Evolutionary conservation across 1,284 basidiomycete genomes (phyloP).

Genomic region (Ceratobasidium sp.): DNA sequence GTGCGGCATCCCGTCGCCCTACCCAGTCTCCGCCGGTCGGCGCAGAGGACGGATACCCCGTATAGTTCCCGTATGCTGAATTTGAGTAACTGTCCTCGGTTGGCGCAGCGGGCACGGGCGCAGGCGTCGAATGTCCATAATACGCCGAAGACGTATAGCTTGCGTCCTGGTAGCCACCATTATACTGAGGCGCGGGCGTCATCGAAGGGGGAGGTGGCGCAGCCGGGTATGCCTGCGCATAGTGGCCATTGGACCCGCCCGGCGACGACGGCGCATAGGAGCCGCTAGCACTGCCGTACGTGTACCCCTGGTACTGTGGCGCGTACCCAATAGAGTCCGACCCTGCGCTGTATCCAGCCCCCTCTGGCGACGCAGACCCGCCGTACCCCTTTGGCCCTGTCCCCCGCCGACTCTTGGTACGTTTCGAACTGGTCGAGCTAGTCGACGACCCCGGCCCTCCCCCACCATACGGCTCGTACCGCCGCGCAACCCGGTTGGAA

Average conservation of each 20-base stretch:
- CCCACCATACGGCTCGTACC: conserved; percentile 35
- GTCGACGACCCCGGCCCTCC: conserved; percentile 5
- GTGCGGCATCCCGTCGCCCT: not conserved
- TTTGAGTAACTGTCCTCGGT: conserved; percentile 8
- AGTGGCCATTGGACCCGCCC: not conserved
- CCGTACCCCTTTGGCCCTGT: conserved; percentile 14
- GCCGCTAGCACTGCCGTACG: not conserved
- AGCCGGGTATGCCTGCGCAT: not conserved
- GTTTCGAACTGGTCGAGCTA: conserved; percentile 13
- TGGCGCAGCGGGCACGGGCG: not conserved
- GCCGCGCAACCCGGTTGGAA: conserved; percentile 11
- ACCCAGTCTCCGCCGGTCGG: not conserved
- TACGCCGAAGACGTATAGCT: conserved; percentile 18
- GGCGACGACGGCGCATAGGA: conserved; percentile 30
- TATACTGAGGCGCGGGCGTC: not conserved
- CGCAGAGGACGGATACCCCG: conserved; percentile 6
- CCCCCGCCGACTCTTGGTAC: conserved; percentile 24
- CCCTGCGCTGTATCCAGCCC: conserved; percentile 2
- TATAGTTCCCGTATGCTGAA: conserved; percentile 8
- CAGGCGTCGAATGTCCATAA: conserved; percentile 20
- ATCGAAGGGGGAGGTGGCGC: not conserved
- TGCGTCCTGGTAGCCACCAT: not conserved
- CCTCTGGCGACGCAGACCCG: conserved; percentile 17
- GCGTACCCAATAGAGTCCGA: not conserved
- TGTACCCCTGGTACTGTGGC: conserved; percentile 31